Conservation (phyloP, 1,139 yeast genomes). For the Blastobotrys aristatus region DNA sequence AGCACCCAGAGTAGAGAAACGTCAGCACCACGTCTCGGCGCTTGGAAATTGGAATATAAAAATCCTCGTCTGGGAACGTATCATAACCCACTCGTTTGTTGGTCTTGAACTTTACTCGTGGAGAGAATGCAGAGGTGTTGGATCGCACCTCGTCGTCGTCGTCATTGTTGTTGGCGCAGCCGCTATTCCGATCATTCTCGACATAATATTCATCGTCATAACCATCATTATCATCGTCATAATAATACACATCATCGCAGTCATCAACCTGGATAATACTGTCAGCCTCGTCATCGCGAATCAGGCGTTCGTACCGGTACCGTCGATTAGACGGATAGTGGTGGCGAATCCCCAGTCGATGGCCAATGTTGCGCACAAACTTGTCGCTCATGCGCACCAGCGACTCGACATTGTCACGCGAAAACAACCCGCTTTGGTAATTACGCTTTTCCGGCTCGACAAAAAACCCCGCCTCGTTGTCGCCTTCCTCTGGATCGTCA, state of each 20-base stretch:
- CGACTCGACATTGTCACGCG: constrained; percentile 35
- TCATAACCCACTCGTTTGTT: constrained; percentile 14
- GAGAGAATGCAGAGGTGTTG: constrained; percentile 20
- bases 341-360: constrained; percentile 13
- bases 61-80: constrained; percentile 25
- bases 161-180: constrained; percentile 18
- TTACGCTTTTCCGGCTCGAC: constrained; percentile 30
- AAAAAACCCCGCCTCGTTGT: constrained; percentile 35
- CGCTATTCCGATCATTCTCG: constrained; percentile 18
- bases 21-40: constrained; percentile 46
- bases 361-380: constrained; percentile 19
- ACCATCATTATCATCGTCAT: constrained; percentile 18
- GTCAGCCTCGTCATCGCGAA: constrained; percentile 15
- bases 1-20: constrained; percentile 41
- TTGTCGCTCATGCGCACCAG: constrained; percentile 25
- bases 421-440: constrained; percentile 29
- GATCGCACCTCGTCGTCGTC: constrained; percentile 3
- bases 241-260: constrained; percentile 22
- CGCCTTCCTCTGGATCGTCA: constrained; percentile 56
- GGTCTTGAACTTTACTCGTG: constrained; percentile 20
- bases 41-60: constrained; percentile 14
- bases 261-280: constrained; percentile 13
- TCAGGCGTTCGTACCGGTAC: constrained; percentile 5
- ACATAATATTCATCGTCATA: constrained; percentile 15
- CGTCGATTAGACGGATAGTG: too few species aligned